Evolutionary conservation across 169 alveolate genomes (phyloP).

Genomic region (Cryptosporidium viatorum): DNA sequence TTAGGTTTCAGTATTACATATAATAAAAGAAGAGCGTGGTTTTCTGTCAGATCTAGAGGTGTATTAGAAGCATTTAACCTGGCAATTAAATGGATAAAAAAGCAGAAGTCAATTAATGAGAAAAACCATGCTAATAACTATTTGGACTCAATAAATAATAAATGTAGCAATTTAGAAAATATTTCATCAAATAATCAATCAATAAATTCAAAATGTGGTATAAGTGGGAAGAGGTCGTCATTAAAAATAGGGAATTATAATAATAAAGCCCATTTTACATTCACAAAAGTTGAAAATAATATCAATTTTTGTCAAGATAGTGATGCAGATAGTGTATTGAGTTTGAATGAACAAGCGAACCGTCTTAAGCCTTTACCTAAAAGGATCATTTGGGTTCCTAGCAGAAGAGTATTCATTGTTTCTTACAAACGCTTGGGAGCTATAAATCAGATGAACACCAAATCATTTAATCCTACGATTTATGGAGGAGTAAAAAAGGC

Average conservation of each 20-base stretch:
- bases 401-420: constrained; percentile 71
- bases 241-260: background rate
- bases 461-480: constrained; percentile 69
- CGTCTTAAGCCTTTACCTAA: constrained; percentile 66
- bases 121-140: background rate
- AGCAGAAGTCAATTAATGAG: constrained; percentile 24
- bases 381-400: constrained; percentile 72
- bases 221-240: background rate
- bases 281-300: constrained; percentile 9
- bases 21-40: constrained; percentile 74
- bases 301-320: constrained; percentile 26
- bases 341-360: constrained; percentile 68
- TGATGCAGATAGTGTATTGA: constrained; percentile 55
- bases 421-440: constrained; percentile 62
- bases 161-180: background rate
- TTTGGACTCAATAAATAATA: background rate
- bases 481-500: constrained; percentile 74
- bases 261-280: background rate
- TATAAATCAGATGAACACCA: constrained; percentile 58
- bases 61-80: constrained; percentile 66
- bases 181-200: background rate
- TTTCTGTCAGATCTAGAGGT: constrained; percentile 70
- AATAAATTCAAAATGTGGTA: constrained; percentile 14
- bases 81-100: constrained; percentile 70
- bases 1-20: constrained; percentile 66